phyloP scores from a whole-genome alignment of 2,329 filamentous ascomycete genomes.

The Fusarium sp. region DNA sequence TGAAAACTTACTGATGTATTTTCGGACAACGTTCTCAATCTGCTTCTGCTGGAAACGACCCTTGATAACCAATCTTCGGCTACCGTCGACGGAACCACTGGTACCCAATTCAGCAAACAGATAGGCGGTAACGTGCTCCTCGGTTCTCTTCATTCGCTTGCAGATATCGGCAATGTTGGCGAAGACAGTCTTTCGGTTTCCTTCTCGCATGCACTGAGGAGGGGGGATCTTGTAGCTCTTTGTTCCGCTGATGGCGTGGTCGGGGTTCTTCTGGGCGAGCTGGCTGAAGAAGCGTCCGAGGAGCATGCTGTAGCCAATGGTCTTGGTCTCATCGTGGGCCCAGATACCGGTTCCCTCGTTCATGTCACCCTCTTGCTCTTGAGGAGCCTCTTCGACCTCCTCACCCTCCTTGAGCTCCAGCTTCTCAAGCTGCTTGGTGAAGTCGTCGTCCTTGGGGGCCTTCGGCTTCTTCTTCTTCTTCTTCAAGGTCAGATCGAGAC shows the following conservation, averaged over 20 bases:
- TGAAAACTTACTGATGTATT: constrained; percentile 85
- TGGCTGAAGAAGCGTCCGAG: constrained; percentile 95
- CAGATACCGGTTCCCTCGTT: constrained; percentile 92
- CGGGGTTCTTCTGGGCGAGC: constrained; percentile 95
- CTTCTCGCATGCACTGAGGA: constrained; percentile 98
- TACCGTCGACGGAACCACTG: constrained; percentile 94
- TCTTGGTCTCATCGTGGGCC: constrained; percentile 82
- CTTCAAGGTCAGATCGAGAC: constrained; percentile 73
- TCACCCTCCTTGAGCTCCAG: constrained; percentile 78
- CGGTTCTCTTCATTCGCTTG: constrained; percentile 99
- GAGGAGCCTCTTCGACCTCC: constrained; percentile 63
- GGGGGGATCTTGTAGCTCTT: constrained; percentile 99
- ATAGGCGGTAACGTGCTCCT: constrained; percentile 98
- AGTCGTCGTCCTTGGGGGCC: constrained; percentile 70
- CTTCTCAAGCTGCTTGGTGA: constrained; percentile 73
- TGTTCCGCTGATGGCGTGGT: constrained; percentile 88
- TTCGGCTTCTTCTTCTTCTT: constrained; percentile 85
- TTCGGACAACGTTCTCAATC: constrained; percentile 95
- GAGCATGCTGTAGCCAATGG: constrained; percentile 88
- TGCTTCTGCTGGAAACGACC: constrained; percentile 99
- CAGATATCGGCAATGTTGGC: constrained; percentile 99
- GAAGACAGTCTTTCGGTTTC: constrained; percentile 99
- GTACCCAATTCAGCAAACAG: constrained; percentile 98
- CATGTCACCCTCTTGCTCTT: constrained; percentile 80
- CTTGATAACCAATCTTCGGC: constrained; percentile 95